Evolutionary conservation across 2,329 filamentous ascomycete species (phyloP), one percentile per base, ranked within the genome.

Genomic region (Stemphylium beticola): DNA sequence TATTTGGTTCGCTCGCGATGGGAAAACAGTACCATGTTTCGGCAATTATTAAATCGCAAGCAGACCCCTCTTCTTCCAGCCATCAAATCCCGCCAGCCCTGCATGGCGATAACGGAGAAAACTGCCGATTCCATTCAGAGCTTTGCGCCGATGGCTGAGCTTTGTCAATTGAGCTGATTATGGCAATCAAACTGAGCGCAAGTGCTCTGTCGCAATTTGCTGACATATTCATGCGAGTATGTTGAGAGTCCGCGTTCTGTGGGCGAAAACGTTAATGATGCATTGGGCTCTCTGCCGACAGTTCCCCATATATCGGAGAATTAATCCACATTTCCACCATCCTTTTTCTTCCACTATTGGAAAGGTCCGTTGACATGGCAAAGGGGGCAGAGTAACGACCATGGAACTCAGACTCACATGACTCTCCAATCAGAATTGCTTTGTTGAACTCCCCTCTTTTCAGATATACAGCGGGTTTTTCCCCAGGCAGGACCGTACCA

Each of bases 211-310:
- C 20, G 14, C n/a, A 8, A 36, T 36, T 20, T 22, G 15, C 20
- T 26, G 17, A 22, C 10, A 22, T 14, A n/a, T 15, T 10, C 29
- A 14, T 31, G 42, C 31, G 11, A 14, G 11, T 33, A 9, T 36
- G 42, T 45, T 45, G 42, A 36, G 42, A 22, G 42, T 6, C 42
- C 42, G 42, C 22, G 20, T 45, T 32, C n/a, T 22, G 42, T n/a
- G 11, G 32, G 42, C 32, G 18, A 10, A 11, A 33, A 45, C 15
- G 1, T 4, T 11, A 18, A 45, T 15, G 14, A n/a, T 17, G 42
- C 32, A 45, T 32, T 24, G 42, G n/a, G 24, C 42, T 44, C 42
- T 34, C 42, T 11, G 18, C 12, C 31, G 18, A 34, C 32, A 34
- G 31, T 34, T 34, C 22, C 14, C 20, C 31, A 44, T 34, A 24